Evolutionary conservation across 768 basidiomycete species (phyloP).

Genomic region (Amanita inopinata): DNA sequence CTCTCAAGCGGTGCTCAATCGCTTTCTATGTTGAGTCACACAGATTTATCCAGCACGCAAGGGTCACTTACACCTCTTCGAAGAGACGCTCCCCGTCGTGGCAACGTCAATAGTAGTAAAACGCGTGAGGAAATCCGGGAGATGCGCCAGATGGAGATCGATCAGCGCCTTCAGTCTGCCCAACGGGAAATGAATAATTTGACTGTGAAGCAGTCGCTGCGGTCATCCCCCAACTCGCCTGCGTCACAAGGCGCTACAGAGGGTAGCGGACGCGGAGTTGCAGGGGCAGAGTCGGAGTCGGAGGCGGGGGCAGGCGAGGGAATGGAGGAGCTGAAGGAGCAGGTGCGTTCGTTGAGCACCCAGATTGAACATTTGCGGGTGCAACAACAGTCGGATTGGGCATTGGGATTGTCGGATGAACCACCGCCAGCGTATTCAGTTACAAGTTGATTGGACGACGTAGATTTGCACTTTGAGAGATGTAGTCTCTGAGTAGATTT

Average conservation of each 20-base stretch:
- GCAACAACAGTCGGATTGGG: not conserved
- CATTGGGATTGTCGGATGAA: not conserved
- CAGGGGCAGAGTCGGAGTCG: not conserved
- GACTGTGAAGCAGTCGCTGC: not conserved
- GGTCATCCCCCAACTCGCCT: not conserved
- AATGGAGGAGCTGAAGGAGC: not conserved
- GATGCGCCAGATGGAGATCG: not conserved
- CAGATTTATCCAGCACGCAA: no score
- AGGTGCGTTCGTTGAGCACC: not conserved
- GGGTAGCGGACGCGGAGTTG: not conserved
- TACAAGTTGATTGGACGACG: no score
- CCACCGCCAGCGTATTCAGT: not conserved
- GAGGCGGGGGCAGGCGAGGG: not conserved
- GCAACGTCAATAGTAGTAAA: not conserved
- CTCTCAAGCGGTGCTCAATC: no score
- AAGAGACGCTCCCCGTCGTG: not conserved
- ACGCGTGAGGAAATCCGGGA: slow-evolving; percentile 1
- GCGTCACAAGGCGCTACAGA: not conserved
- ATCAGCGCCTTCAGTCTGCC: not conserved
- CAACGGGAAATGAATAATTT: not conserved
- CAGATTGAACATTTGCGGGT: not conserved
- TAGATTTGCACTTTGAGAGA: not conserved
- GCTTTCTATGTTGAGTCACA: no score
- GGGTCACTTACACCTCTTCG: no score
- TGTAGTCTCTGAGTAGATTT: no score